These are phyloP conservation scores for Carallia pectinifolia DNA, from an alignment of 345 rosid species.

Conservation along the genomic window DNA sequence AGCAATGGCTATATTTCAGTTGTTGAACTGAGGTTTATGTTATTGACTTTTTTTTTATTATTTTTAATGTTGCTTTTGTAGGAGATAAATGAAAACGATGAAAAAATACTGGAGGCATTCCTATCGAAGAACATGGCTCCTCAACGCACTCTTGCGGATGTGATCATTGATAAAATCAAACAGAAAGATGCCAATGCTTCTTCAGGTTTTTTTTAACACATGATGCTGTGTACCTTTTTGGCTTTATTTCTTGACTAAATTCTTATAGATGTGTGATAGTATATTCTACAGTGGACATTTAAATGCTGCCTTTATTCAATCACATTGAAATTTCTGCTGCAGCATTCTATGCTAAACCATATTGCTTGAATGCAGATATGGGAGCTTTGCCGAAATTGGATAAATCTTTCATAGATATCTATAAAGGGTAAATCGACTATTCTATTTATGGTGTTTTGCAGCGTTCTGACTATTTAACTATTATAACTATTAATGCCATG, in stretches of 20 bases:
- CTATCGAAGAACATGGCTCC: slow-evolving; percentile 62
- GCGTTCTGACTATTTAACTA: no score
- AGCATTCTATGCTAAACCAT: no score
- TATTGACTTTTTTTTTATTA: neutral
- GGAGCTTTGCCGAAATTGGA: slow-evolving; percentile 71
- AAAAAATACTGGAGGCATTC: slow-evolving; percentile 78
- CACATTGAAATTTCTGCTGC: no score
- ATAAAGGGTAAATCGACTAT: slow-evolving; percentile 51
- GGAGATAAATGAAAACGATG: slow-evolving; percentile 81
- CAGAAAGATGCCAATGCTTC: slow-evolving; percentile 49
- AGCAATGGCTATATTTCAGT: no score
- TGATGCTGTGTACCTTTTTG: no score
- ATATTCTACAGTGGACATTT: slow-evolving; percentile 20
- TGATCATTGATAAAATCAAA: slow-evolving; percentile 68
- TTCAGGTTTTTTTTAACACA: slow-evolving; percentile 52
- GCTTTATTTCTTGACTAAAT: neutral
- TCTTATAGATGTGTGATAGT: neutral
- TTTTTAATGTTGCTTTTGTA: neutral
- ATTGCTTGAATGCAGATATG: no score
- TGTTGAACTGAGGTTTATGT: no score
- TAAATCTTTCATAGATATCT: slow-evolving; percentile 55
- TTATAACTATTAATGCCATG: no score
- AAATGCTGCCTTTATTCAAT: slow-evolving; percentile 33
- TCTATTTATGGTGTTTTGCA: neutral
- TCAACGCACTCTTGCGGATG: slow-evolving; percentile 71